These are phyloP conservation scores for Penicillium brevicompactum DNA, from an alignment of 2,329 filamentous ascomycete species.

Conservation along the genomic window DNA sequence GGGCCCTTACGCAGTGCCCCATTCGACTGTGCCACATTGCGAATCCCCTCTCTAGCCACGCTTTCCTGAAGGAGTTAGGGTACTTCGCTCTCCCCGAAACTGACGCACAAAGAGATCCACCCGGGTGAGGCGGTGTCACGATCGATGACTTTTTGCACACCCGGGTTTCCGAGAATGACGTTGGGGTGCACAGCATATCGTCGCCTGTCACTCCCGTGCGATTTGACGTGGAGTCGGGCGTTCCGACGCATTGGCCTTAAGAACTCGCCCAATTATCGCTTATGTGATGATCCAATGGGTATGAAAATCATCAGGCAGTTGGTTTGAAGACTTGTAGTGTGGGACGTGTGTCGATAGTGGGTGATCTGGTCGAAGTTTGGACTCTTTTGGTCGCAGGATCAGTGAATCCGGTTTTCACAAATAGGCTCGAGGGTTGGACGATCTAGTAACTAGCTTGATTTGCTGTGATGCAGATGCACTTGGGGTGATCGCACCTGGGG, in stretches of 20 bases:
- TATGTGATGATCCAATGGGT: not conserved
- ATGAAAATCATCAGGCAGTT: not conserved
- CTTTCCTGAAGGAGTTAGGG: conserved; percentile 1
- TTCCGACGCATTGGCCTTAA: not conserved
- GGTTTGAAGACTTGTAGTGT: not conserved
- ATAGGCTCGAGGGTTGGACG: not conserved
- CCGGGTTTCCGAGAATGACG: conserved; percentile 8
- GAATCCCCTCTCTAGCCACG: conserved; percentile 7
- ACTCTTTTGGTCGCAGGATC: not conserved
- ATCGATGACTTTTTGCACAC: not conserved
- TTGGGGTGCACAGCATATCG: not conserved
- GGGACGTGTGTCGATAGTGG: not conserved
- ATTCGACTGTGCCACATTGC: not conserved
- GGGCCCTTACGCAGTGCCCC: not conserved
- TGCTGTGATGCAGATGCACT: not conserved
- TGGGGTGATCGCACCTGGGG: not conserved
- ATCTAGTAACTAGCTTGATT: not conserved
- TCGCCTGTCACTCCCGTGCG: not conserved
- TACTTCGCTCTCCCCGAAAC: conserved; percentile 4
- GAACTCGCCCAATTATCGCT: not conserved
- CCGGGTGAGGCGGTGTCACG: conserved; percentile 9
- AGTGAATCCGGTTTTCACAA: not conserved
- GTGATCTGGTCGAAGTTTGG: not conserved
- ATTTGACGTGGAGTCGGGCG: not conserved
- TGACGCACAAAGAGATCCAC: conserved; percentile 1